Conservation (phyloP, 164 flowering plant genomes). For the Vitis amurensis region DNA sequence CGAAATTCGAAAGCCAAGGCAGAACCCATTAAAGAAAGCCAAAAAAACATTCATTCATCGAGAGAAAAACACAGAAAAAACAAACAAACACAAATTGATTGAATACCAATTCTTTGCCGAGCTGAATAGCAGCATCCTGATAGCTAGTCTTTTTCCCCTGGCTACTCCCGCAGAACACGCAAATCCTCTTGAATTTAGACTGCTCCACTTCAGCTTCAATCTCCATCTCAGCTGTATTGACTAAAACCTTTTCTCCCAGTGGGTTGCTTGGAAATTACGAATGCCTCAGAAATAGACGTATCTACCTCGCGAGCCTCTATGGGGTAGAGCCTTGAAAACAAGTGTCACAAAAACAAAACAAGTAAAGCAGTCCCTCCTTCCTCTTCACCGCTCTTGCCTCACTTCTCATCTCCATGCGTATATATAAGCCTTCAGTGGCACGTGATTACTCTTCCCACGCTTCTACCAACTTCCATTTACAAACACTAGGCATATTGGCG, state of each 20-base stretch:
- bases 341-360: no score
- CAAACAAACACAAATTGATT: not conserved
- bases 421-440: constrained; percentile 31
- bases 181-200: constrained; percentile 82
- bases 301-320: no score
- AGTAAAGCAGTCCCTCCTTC: not conserved
- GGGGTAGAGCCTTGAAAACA: no score
- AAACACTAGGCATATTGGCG: constrained; percentile 26
- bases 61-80: not conserved
- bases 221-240: constrained; percentile 41
- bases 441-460: constrained; percentile 44
- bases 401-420: constrained; percentile 16
- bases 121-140: constrained; percentile 92
- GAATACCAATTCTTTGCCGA: constrained; percentile 84
- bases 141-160: constrained; percentile 92
- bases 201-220: constrained; percentile 42
- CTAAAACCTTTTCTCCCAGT: constrained; percentile 4
- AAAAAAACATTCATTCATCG: not conserved
- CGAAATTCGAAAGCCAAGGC: no score
- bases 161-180: constrained; percentile 99
- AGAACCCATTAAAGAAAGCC: not conserved
- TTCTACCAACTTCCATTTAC: constrained; percentile 6
- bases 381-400: not conserved
- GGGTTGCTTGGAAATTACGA: not conserved
- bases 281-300: not conserved